A percentile compares a stretch with the other conserved stretches of the same genome.
phyloP scores from a whole-genome alignment of 805 yeast species.

The Zygosaccharomyces gambellarensis region DNA sequence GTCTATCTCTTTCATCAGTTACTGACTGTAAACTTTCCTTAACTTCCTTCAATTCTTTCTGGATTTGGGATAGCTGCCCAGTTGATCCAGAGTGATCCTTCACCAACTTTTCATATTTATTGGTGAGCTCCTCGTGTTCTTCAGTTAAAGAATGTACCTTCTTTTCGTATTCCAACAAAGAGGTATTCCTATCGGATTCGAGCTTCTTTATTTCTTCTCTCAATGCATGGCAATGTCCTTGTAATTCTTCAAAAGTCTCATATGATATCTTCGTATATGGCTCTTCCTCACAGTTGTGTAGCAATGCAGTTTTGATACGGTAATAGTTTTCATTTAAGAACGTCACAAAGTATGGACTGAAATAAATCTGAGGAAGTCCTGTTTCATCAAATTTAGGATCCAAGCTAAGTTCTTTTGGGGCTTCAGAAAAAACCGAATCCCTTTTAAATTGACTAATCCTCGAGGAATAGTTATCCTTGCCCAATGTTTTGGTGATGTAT shows the following conservation, averaged over 20 bases:
- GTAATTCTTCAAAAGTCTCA: constrained; percentile 43
- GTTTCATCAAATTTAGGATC: constrained; percentile 63
- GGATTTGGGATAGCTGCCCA: not conserved
- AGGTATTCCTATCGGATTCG: constrained; percentile 28
- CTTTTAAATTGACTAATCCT: constrained; percentile 71
- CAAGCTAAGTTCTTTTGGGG: constrained; percentile 44
- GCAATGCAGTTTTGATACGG: constrained; percentile 65
- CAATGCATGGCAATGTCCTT: constrained; percentile 34
- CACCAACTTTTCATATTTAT: constrained; percentile 12
- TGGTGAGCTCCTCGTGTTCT: constrained; percentile 10
- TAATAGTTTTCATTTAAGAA: constrained; percentile 64
- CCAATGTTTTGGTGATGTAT: constrained; percentile 64
- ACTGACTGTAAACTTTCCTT: constrained; percentile 16
- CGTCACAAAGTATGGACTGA: constrained; percentile 57
- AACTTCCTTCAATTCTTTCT: constrained; percentile 14
- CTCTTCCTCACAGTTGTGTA: constrained; percentile 67
- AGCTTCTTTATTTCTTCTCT: constrained; percentile 29
- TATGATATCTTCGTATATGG: constrained; percentile 64
- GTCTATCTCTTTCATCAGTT: constrained; percentile 20
- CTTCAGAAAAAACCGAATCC: constrained; percentile 48
- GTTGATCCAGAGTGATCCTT: constrained; percentile 14
- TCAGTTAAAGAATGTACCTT: constrained; percentile 13
- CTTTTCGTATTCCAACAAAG: constrained; percentile 21
- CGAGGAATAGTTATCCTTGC: constrained; percentile 71
- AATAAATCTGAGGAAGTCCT: constrained; percentile 82